phyloP scores from a whole-genome alignment of 2,329 filamentous ascomycete genomes.

The Pleoardoris graminearum region DNA sequence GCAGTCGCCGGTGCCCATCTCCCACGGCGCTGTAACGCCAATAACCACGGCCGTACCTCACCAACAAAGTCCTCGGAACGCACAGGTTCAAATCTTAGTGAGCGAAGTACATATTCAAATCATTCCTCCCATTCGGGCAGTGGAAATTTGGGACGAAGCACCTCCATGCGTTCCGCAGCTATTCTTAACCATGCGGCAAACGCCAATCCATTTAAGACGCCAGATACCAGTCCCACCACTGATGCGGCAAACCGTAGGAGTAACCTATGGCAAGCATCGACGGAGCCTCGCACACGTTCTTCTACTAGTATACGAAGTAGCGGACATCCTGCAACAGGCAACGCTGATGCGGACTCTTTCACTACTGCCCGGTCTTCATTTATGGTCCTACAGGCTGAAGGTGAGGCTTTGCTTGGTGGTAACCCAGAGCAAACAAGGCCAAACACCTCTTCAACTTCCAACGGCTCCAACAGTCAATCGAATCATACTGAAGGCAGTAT shows the following conservation, averaged over 20 bases:
- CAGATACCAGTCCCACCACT: conserved; percentile 38
- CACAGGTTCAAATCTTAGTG: conserved; percentile 60
- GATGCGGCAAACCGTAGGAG: conserved; percentile 21
- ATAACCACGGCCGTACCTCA: conserved; percentile 44
- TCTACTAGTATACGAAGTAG: conserved; percentile 45
- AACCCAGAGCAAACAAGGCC: conserved; percentile 39
- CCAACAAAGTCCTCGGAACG: conserved; percentile 57
- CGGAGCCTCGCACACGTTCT: conserved; percentile 31
- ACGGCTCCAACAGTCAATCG: conserved; percentile 28
- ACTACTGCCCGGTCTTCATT: conserved; percentile 56
- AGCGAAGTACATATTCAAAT: conserved; percentile 52
- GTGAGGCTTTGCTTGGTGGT: conserved; percentile 56
- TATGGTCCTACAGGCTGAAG: conserved; percentile 55
- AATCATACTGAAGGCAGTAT: conserved; percentile 29
- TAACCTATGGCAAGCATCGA: conserved; percentile 23
- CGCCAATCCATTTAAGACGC: conserved; percentile 38
- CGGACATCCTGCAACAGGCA: conserved; percentile 26
- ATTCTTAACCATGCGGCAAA: conserved; percentile 38
- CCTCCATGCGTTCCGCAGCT: conserved; percentile 50
- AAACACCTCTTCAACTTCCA: conserved; percentile 35
- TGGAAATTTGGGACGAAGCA: conserved; percentile 49
- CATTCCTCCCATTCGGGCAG: conserved; percentile 48
- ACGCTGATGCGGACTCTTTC: conserved; percentile 54
- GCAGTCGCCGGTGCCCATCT: conserved; percentile 13
- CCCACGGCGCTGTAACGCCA: conserved; percentile 20